Base-by-base conservation (phyloP, 768 basidiomycete species). In the Boletus speciosus region DNA sequence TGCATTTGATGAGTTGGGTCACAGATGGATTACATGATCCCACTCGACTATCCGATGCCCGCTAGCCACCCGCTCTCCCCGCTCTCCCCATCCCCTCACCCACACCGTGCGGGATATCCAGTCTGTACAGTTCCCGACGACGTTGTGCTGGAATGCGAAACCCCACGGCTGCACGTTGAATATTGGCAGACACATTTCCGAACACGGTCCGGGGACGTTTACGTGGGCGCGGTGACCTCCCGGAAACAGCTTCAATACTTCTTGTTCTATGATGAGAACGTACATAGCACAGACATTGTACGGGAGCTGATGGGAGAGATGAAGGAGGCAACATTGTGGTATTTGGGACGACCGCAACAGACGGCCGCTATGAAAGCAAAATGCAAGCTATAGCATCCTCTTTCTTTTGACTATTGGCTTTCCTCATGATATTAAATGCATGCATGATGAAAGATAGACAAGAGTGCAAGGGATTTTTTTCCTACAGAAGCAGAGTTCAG, bases 241-340 rank as follows among this genome's bases (percentile, higher is more conserved):
- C 61, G 61, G 7, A 57, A 70, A 21, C 62, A 73, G 41, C 60
- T 81, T 29, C 57, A 61, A 11, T 49, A 79, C 25, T 51, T 62
- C 21, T n/a, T 69, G 19, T 75, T 55, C 61, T 76, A 66, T 62
- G 81, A 81, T 58, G 67, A 61, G 31, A 77, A 79, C 57, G 74
- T 76, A 3, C 79, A 75, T 47, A 64, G 73, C 1, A 59, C 66
- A 11, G 66, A 59, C 6, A 51, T 72, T 4, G 67, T 78, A 25
- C 56, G 61, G 14, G 79, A 79, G 63, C 79, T 77, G 75, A 51
- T 81, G 41, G 59, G 65, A 3, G 78, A 81, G 55, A 67, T 79
- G 3, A 68, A 64, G 37, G 55, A 60, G 12, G 74, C 71, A 1
- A 57, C 64, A 4, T 36, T 62, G 19, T 64, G 60, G 47, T 73